Percentiles rank a stretch among this genome's conserved stretches.
Evolutionary conservation across 768 basidiomycete genomes (phyloP).

Genomic region (Astraeus odoratus): DNA sequence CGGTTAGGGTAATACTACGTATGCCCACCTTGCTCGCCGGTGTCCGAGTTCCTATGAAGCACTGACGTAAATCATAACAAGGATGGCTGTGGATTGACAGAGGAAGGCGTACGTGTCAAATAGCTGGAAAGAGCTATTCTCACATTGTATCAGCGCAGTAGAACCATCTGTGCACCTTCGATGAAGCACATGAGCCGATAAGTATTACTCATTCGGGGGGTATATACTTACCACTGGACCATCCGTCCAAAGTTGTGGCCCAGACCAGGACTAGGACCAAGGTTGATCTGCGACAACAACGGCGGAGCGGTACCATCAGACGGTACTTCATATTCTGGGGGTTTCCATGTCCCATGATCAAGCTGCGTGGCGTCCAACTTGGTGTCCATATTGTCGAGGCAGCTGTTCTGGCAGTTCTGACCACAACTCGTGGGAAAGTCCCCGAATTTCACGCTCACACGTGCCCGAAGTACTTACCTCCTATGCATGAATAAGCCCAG

Average conservation of each 20-base stretch:
- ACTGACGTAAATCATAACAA: neutral
- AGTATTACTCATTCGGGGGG: neutral
- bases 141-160: constrained; percentile 57
- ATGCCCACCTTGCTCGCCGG: constrained; percentile 2
- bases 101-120: constrained; percentile 36
- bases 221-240: constrained; percentile 48
- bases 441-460: no score
- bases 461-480: no score
- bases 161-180: constrained; percentile 74
- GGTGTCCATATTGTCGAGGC: no score
- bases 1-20: neutral
- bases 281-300: constrained; percentile 7
- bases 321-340: constrained; percentile 25
- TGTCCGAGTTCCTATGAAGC: neutral
- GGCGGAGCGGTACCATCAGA: constrained; percentile 6
- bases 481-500: no score
- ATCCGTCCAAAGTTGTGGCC: constrained; percentile 45
- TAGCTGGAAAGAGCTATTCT: constrained; percentile 59
- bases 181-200: neutral
- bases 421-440: no score
- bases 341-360: constrained; percentile 19
- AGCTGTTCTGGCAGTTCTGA: no score
- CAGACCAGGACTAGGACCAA: constrained; percentile 18
- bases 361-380: no score
- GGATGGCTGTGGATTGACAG: neutral